Conservation (phyloP, 139 green algal genomes). For the Tetradesmus obliquus region DNA sequence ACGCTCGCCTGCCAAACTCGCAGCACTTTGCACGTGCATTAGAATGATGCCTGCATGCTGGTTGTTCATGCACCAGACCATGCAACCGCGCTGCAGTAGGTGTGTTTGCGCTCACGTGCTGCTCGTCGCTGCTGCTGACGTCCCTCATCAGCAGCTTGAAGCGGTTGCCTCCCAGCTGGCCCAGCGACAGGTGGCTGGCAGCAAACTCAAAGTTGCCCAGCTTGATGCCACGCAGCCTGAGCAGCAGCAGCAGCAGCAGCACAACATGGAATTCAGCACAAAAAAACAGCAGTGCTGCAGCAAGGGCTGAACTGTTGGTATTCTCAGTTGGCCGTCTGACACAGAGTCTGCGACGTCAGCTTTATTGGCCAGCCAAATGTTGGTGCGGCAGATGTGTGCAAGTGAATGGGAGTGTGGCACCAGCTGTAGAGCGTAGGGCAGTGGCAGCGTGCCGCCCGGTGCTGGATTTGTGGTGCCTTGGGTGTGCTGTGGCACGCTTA, state of each 20-base stretch:
- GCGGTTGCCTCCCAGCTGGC: conserved; percentile 83
- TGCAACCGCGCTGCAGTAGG: not conserved
- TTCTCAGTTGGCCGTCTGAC: no score
- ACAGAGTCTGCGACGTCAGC: no score
- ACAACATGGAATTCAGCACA: not conserved
- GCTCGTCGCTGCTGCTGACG: conserved; percentile 47
- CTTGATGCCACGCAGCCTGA: conserved; percentile 66
- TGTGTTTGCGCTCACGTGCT: not conserved
- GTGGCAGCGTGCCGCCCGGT: not conserved
- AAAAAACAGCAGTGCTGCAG: not conserved
- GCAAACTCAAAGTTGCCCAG: conserved; percentile 80
- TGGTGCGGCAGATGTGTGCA: no score
- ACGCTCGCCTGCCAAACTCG: no score
- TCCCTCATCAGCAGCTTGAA: conserved; percentile 85
- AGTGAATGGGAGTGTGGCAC: not conserved
- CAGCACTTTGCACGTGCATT: no score
- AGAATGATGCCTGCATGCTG: not conserved
- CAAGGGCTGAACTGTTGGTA: no score
- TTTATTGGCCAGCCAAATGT: no score
- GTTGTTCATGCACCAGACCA: not conserved
- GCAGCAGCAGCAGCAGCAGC: not conserved
- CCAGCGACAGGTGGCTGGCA: conserved; percentile 67
- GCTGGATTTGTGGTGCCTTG: not conserved
- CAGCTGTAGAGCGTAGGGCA: not conserved
- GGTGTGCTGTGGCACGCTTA: not conserved